Percentiles rank a stretch among this genome's conserved stretches.
phyloP scores from a whole-genome alignment of 495 filamentous ascomycete genomes.

The Rhypophila decipiens region DNA sequence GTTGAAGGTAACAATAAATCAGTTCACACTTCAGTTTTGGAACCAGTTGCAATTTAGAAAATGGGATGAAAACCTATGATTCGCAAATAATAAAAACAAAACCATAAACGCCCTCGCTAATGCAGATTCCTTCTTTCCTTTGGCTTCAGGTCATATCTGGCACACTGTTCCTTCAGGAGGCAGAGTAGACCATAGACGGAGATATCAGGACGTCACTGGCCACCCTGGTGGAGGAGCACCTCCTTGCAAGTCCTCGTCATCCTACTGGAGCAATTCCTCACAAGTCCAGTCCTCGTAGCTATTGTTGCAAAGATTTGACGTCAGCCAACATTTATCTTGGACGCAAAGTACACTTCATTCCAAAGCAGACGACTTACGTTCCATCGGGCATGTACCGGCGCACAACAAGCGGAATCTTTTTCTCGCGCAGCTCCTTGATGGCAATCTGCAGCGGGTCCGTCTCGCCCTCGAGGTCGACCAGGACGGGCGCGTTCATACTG shows the following conservation, averaged over 20 bases:
- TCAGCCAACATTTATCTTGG: conserved; percentile 3
- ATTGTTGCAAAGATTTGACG: not conserved
- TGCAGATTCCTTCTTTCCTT: conserved; percentile 17
- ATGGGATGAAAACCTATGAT: conserved; percentile 6
- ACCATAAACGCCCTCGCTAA: conserved; percentile 27
- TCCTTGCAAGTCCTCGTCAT: not conserved
- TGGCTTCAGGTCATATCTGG: not conserved
- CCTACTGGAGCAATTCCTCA: conserved; percentile 72
- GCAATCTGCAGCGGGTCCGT: conserved; percentile 97
- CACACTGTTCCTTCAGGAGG: not conserved
- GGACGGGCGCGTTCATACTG: conserved; percentile 96
- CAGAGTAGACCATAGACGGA: not conserved
- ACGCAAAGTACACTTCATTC: not conserved
- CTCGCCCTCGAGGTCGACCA: conserved; percentile 95
- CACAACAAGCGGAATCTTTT: conserved; percentile 95
- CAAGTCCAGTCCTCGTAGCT: conserved; percentile 99
- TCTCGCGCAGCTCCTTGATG: conserved; percentile 92
- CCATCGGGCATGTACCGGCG: conserved; percentile 94
- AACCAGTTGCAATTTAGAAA: too few species aligned
- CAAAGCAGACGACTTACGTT: conserved; percentile 60
- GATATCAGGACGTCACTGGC: not conserved
- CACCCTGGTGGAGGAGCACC: not conserved
- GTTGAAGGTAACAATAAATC: too few species aligned
- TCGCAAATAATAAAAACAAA: conserved; percentile 2
- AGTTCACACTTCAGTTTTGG: too few species aligned